Evolutionary conservation across 164 flowering plant species (phyloP), one percentile per base, ranked within the genome.

Genomic region (Platanus orientalis): DNA sequence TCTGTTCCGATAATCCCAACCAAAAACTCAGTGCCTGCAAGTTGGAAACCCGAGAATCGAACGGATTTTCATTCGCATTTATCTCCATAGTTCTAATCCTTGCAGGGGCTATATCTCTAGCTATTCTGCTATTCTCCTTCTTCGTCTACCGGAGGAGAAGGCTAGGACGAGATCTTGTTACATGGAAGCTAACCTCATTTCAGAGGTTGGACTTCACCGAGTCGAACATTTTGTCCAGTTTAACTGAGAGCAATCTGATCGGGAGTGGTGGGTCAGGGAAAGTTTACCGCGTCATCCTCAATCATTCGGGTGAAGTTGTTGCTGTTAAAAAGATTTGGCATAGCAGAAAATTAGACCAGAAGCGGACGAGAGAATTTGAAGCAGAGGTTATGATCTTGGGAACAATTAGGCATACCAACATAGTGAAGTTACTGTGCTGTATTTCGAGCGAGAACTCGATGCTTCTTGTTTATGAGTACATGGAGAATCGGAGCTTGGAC

Each of bases 251-350:
- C 51, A 85, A 85, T 61, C 21, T 80, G 64, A 83, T 93, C 6
- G 98, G 96, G 10, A 79, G 83, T 50, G 98, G 98, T 2, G 96
- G 96, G 0, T 84, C 90, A 3, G 98, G 98, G 45, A 78, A 80
- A 60, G 94, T 92, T 0, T 92, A 84, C 70, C 73, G 78, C n/a
- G 68, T 87, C 7, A 19, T 67, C 2, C 23, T 74, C 6, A 69
- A 67, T 42, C 40, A 65, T 0, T 1, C 73, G 0, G 84, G 80
- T 1, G 82, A 79, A 7, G 75, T 17, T 20, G 86, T 87, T 30
- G 98, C 96, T 1, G 98, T 92, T 16, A 92, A 92, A 62, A 81
- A 69, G 80, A 85, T 90, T 21, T 80, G 87, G 82, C 84, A 68
- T 25, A 69, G 45, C 55, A 66, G 34, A 54, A 80, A 79, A 7